Base-by-base conservation (phyloP, 1,284 basidiomycete species). In the Pseudozyma pruni region DNA sequence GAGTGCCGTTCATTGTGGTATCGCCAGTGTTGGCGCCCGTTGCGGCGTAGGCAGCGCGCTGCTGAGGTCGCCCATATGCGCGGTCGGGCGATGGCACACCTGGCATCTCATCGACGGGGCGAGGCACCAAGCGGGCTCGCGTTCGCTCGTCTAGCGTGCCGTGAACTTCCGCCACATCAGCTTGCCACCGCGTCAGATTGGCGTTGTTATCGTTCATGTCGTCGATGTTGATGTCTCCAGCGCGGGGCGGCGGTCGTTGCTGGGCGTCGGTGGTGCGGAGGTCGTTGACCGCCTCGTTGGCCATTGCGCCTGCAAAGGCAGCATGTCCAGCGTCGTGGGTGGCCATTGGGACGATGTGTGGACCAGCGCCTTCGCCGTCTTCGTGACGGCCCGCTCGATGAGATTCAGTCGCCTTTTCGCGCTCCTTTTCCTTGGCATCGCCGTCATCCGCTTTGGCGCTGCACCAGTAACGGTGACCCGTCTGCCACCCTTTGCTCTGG, bases 401-500 rank as follows among this genome's bases (percentile, higher is more conserved):
- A 13, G 51, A 11, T 1, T 58, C 62, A 25, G 11, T 53, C 11
- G 47, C 32, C 62, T 66, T 66, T 10, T 66, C 62, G 37, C 53
- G 46, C 29, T 69, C 75, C 56, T 71, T 72, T 49, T 72, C 68
- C 37, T 62, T 61, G 37, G 54, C 54, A 9, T 80, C 74, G 44
- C 45, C 58, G n/a, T 80, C 78, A 20, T 80, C 78, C 2, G 69
- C 47, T 42, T 76, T 70, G 25, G 78, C 70, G 32, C 78, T 81
- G 72, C 80, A 84, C 83, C 83, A 84, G 59, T 81, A 98, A 49
- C 95, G 87, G 83, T 98, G 95, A 0, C 96, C 95, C 79, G 94
- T 93, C 70, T 91, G 91, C 96, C 94, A 98, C 2, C 94, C 94
- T 33, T 90, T 92, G 78, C 91, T 93, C 85, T 98, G 95, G 83